A percentile compares a stretch with the other conserved stretches of the same genome.
phyloP scores from a whole-genome alignment of 1,284 basidiomycete species.

The Cryptococcus neoformans region DNA sequence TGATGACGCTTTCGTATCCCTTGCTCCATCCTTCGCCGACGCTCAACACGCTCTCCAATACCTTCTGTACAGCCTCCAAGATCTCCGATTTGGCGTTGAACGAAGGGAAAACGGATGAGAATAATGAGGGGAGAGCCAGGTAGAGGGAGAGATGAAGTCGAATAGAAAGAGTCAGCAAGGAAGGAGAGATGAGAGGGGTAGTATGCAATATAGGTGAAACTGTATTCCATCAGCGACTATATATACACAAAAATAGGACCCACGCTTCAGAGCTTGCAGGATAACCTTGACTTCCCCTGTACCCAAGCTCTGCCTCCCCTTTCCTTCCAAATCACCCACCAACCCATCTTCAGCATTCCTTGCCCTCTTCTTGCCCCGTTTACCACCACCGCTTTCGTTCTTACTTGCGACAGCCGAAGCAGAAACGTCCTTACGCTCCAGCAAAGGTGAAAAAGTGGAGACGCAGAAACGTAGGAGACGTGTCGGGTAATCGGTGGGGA shows the following conservation, averaged over 20 bases:
- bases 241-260: slow-evolving; percentile 15
- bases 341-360: slow-evolving; percentile 70
- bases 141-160: slow-evolving; percentile 57
- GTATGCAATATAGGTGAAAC: slow-evolving; percentile 50
- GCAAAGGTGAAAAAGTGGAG: slow-evolving; percentile 22
- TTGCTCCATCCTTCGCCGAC: slow-evolving; percentile 20
- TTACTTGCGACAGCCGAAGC: neutral
- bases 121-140: slow-evolving; percentile 20
- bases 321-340: slow-evolving; percentile 57
- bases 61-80: slow-evolving; percentile 8
- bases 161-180: slow-evolving; percentile 56
- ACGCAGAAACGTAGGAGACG: slow-evolving; percentile 37
- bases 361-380: slow-evolving; percentile 63
- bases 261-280: slow-evolving; percentile 63
- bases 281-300: slow-evolving; percentile 40
- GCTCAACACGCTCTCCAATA: slow-evolving; percentile 20
- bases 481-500: slow-evolving; percentile 35
- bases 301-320: slow-evolving; percentile 55
- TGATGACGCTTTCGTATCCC: slow-evolving; percentile 30
- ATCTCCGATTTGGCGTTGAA: slow-evolving; percentile 11
- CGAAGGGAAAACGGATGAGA: slow-evolving; percentile 5
- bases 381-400: slow-evolving; percentile 6
- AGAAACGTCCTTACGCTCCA: slow-evolving; percentile 13
- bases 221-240: slow-evolving; percentile 4
- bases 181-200: slow-evolving; percentile 68